These are phyloP conservation scores for Epipyxis sp. DNA, from an alignment of 108 stramenopile genomes.

Conservation along the genomic window DNA sequence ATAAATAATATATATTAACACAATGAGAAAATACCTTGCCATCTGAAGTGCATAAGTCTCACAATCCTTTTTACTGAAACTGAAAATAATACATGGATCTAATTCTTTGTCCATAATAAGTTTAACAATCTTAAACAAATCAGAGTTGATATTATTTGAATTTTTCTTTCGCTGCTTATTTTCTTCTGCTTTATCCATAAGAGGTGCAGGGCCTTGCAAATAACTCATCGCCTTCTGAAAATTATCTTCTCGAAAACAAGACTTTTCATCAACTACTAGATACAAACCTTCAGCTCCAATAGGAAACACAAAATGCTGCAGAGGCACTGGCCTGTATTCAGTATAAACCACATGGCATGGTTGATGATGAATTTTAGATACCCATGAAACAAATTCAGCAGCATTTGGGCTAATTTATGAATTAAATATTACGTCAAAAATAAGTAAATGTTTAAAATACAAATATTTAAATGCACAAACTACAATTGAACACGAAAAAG, in stretches of 20 bases:
- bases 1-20: not conserved
- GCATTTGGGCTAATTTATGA: conserved; percentile 93
- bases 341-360: conserved; percentile 99
- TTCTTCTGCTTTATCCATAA: conserved; percentile 63
- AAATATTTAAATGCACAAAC: conserved; percentile 40
- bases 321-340: conserved; percentile 93
- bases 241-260: conserved; percentile 87
- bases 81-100: conserved; percentile 96
- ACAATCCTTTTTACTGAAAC: conserved; percentile 96
- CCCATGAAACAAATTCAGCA: conserved; percentile 80
- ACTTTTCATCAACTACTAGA: conserved; percentile 94
- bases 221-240: conserved; percentile 90
- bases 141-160: conserved; percentile 61
- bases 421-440: conserved; percentile 91
- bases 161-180: conserved; percentile 33
- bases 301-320: conserved; percentile 97
- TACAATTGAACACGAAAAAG: conserved; percentile 63
- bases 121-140: conserved; percentile 88
- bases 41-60: conserved; percentile 59
- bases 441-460: conserved; percentile 76
- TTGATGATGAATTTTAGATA: conserved; percentile 88
- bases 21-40: too few relatives aligned
- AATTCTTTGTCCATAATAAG: conserved; percentile 85
- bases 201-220: conserved; percentile 52
- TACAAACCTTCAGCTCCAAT: conserved; percentile 87